phyloP scores from a whole-genome alignment of 495 filamentous ascomycete genomes.

The Sordaria brevicollis region DNA sequence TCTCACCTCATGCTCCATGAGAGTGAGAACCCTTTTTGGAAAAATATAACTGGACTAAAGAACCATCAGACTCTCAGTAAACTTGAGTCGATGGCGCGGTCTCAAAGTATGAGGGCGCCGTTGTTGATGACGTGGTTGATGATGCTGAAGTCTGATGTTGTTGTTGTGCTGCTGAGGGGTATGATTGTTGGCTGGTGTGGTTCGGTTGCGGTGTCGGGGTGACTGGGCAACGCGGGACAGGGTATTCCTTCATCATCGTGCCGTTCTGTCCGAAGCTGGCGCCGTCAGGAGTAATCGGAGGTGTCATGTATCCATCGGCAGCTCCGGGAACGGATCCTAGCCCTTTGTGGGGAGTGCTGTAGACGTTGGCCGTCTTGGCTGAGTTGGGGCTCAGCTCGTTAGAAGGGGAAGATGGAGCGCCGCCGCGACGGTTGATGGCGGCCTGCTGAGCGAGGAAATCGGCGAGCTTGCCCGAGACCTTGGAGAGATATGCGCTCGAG shows the following conservation, averaged over 20 bases:
- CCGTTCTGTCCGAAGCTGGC: slow-evolving; percentile 43
- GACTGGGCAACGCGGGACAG: slow-evolving; percentile 39
- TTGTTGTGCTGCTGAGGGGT: slow-evolving; percentile 15
- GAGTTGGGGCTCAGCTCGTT: slow-evolving; percentile 37
- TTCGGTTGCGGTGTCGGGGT: slow-evolving; percentile 39
- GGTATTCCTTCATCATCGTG: slow-evolving; percentile 36
- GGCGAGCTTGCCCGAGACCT: slow-evolving; percentile 71
- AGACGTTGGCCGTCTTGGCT: slow-evolving; percentile 47
- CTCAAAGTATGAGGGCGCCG: slow-evolving; percentile 23
- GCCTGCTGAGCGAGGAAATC: slow-evolving; percentile 80
- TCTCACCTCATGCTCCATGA: not conserved
- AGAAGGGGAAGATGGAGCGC: slow-evolving; percentile 57
- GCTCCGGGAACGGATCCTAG: slow-evolving; percentile 49
- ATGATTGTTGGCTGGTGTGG: slow-evolving; percentile 9
- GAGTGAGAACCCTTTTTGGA: not conserved
- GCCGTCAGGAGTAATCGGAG: slow-evolving; percentile 90
- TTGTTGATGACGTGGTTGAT: not conserved
- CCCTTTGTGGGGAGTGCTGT: slow-evolving; percentile 79
- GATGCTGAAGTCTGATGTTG: slow-evolving; percentile 9
- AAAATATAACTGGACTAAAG: not conserved
- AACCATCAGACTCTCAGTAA: not conserved
- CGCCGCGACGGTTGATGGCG: slow-evolving; percentile 49
- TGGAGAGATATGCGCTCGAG: slow-evolving; percentile 65
- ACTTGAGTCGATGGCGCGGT: not conserved
- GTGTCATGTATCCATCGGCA: slow-evolving; percentile 79